Evolutionary conservation across 345 rosid genomes (phyloP).

Genomic region (Melaleuca quinquenervia): DNA sequence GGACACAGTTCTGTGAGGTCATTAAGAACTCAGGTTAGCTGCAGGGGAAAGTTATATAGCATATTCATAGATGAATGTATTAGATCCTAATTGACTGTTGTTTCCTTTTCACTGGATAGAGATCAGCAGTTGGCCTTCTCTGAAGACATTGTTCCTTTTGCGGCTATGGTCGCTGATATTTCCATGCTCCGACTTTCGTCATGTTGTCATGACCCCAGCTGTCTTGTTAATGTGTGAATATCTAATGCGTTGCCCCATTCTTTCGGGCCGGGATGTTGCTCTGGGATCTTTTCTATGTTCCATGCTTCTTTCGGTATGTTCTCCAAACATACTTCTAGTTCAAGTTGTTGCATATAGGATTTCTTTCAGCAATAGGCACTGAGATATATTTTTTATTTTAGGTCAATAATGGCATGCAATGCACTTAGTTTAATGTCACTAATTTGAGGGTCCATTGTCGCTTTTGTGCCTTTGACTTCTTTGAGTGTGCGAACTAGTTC

Average conservation of each 20-base stretch:
- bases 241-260: constrained; percentile 81
- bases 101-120: constrained; percentile 27
- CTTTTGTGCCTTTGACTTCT: not conserved
- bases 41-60: not conserved
- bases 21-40: constrained; percentile 63
- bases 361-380: not conserved
- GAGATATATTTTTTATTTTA: not conserved
- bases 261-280: constrained; percentile 71
- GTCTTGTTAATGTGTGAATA: constrained; percentile 84
- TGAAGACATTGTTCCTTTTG: constrained; percentile 77
- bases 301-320: constrained; percentile 66
- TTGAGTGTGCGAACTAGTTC: not conserved
- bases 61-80: not conserved
- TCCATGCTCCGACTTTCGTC: constrained; percentile 94
- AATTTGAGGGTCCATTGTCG: not conserved
- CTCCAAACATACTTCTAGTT: not conserved
- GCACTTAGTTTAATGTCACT: not conserved
- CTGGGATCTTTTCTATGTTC: constrained; percentile 82
- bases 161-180: constrained; percentile 91
- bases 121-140: constrained; percentile 76
- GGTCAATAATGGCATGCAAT: not conserved
- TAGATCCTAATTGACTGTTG: not conserved
- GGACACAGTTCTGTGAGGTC: constrained; percentile 61
- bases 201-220: constrained; percentile 86
- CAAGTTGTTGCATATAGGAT: not conserved